A percentile compares a stretch with the other conserved stretches of the same genome.
Evolutionary conservation across 345 rosid species (phyloP).

Genomic region (Rubroshorea leprosula): DNA sequence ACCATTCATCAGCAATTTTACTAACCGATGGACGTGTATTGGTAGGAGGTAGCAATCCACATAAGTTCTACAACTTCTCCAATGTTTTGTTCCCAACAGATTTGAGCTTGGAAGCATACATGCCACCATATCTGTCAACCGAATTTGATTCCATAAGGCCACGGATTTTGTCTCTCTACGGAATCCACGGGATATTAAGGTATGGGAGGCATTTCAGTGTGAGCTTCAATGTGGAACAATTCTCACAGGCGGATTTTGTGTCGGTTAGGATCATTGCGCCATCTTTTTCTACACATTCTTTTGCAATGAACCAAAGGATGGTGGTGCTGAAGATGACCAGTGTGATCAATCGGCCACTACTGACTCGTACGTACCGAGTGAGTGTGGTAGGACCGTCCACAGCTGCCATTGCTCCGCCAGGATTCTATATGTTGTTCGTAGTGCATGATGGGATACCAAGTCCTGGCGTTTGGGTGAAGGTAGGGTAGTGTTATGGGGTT

Average conservation of each 20-base stretch:
- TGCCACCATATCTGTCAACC: constrained; percentile 54
- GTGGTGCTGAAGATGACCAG: constrained; percentile 40
- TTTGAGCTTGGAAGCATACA: constrained; percentile 65
- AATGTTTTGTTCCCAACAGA: constrained; percentile 66
- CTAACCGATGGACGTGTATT: constrained; percentile 63
- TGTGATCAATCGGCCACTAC: background rate
- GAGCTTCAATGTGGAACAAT: constrained; percentile 29
- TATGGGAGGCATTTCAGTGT: constrained; percentile 29
- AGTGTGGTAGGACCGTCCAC: constrained; percentile 41
- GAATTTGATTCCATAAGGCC: constrained; percentile 37
- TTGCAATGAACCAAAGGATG: constrained; percentile 82
- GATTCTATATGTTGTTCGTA: constrained; percentile 65
- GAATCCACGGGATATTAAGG: constrained; percentile 16
- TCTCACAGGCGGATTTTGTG: constrained; percentile 19
- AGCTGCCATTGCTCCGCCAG: constrained; percentile 61
- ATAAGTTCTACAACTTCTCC: constrained; percentile 52
- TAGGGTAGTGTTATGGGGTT: constrained; percentile 23
- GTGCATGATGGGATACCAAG: constrained; percentile 71
- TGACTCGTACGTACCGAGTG: constrained; percentile 13
- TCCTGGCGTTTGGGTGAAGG: constrained; percentile 58
- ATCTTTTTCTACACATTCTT: constrained; percentile 67
- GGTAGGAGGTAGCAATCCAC: constrained; percentile 83
- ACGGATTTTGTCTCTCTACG: constrained; percentile 26
- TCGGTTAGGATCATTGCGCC: constrained; percentile 61
- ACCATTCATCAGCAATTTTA: constrained; percentile 69